Conservation (phyloP, 2,329 filamentous ascomycete species). For the Diplodia scrobiculata region DNA sequence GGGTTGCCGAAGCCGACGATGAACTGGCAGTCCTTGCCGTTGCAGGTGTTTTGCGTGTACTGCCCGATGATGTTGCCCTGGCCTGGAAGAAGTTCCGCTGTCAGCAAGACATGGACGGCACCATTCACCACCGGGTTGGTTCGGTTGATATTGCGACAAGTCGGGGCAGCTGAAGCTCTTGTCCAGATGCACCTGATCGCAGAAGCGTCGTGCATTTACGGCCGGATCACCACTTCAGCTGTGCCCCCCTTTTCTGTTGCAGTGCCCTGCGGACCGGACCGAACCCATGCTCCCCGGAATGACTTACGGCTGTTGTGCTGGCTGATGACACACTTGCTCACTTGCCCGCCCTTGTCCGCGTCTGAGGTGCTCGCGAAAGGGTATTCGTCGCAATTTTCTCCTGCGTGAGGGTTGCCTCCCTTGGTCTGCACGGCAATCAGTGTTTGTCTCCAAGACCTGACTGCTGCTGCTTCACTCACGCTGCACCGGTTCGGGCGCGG, state of each 20-base stretch:
- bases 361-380: background rate
- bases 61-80: background rate
- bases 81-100: background rate
- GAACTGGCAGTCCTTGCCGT: background rate
- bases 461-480: background rate
- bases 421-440: background rate
- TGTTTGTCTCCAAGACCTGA: too few species aligned
- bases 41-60: background rate
- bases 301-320: slow-evolving; percentile 34
- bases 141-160: too few species aligned
- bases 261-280: too few species aligned
- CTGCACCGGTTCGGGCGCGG: background rate
- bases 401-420: background rate
- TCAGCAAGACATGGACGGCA: too few species aligned
- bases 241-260: too few species aligned
- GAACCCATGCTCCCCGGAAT: background rate
- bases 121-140: too few species aligned
- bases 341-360: background rate
- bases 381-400: background rate
- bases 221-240: too few species aligned
- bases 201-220: too few species aligned
- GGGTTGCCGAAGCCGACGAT: background rate
- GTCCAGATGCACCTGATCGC: too few species aligned
- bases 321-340: slow-evolving; percentile 28
- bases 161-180: too few species aligned